Evolutionary conservation across 2,329 filamentous ascomycete genomes (phyloP), one percentile per base, ranked within the genome.

Genomic region (Ambrosiella xylebori): DNA sequence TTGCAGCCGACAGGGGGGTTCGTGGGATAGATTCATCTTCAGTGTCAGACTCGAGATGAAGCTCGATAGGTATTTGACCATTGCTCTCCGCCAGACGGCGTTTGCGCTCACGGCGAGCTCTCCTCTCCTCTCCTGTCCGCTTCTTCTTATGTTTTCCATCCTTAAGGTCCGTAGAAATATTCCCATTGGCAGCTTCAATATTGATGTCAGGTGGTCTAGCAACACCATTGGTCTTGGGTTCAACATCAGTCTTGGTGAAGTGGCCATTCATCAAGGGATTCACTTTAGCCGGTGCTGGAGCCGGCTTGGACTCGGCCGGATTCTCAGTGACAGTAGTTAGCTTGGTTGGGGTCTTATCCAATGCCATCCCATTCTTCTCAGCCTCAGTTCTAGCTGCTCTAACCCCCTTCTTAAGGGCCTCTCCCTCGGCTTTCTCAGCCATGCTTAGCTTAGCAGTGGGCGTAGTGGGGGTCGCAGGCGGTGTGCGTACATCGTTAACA

Each of bases 81-180:
- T 93, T 95, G 59, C 88, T 88, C 66, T 95, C 87, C 27, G 90
- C 91, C 64, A 88, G 81, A 66, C 81, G 82, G 62, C 88, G 78
- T 67, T 88, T 91, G 70, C 88, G 88, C 70, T 96, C 90, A 68
- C 94, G 95, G 57, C 90, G 81, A 61, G 93, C 88, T 67, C 94
- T 95, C 47, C 90, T 78, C 69, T 96, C 91, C 61, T 91, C 89
- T 67, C 96, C 91, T 45, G 87, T 95, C 63, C 85, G 83, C 73
- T 95, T 95, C 72, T 96, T 96, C 75, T 83, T 84, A 7, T 75
- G 81, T 0, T 71, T 73, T 38, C 71, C 71, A 45, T 70, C 78
- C 66, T 71, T 78, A 66, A 27, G 3, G 27, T 71, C 41, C 2
- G n/a, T 13, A 12, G 12, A 7, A 27, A 6, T 38, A 11, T 51